phyloP scores from a whole-genome alignment of 306 rosid genomes.

The Quercus bicolor region DNA sequence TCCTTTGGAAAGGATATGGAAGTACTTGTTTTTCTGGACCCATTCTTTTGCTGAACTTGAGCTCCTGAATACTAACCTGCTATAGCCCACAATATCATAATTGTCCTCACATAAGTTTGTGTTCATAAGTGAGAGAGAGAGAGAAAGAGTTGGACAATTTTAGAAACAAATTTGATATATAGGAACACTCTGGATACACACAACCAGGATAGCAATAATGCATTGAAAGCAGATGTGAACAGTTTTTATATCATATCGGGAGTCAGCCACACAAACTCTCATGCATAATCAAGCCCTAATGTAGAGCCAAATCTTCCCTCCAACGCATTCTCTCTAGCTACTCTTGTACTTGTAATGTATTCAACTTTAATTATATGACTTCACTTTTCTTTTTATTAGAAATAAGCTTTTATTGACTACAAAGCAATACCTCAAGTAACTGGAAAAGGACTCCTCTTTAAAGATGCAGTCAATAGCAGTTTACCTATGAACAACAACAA shows the following conservation, averaged over 20 bases:
- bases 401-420: too few species aligned
- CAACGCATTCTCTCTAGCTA: background rate
- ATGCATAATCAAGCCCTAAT: background rate
- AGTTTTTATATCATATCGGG: background rate
- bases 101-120: background rate
- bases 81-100: background rate
- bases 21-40: slow-evolving; percentile 78
- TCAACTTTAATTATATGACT: too few species aligned
- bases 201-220: too few species aligned
- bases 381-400: too few species aligned
- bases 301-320: background rate
- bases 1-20: slow-evolving; percentile 69
- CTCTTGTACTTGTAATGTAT: background rate
- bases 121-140: background rate
- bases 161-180: background rate
- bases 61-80: slow-evolving; percentile 71
- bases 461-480: background rate
- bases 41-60: slow-evolving; percentile 78
- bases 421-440: too few species aligned
- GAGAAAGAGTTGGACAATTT: background rate
- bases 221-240: background rate
- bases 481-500: background rate
- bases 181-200: too few species aligned
- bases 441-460: background rate
- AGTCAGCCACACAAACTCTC: background rate